Conservation (phyloP, 176 grass and related monocot species). For the Metroxylon sagu region DNA sequence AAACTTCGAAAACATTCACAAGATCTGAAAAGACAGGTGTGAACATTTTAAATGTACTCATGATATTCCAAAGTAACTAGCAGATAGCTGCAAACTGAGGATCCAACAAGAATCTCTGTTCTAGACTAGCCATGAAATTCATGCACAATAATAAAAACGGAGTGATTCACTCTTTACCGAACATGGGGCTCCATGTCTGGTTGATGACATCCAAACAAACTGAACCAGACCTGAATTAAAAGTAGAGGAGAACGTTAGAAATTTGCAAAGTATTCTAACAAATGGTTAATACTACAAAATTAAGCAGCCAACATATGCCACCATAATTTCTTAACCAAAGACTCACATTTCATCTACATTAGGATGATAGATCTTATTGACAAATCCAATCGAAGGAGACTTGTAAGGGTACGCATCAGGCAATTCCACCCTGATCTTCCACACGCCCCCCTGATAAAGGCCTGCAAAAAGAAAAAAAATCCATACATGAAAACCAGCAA, state of each 20-base stretch:
- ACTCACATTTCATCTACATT: slow-evolving; percentile 98
- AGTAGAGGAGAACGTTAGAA: no score
- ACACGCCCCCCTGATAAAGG: slow-evolving; percentile 91
- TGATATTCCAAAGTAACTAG: no score
- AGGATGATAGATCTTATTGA: slow-evolving; percentile 95
- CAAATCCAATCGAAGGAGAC: slow-evolving; percentile 84
- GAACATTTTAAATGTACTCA: background rate
- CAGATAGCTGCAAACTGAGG: no score
- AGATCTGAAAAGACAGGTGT: slow-evolving; percentile 42
- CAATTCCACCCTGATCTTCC: slow-evolving; percentile 91
- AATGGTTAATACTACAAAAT: no score
- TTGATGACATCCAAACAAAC: slow-evolving; percentile 99
- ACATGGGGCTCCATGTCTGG: slow-evolving; percentile 99
- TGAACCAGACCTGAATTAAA: slow-evolving; percentile 79
- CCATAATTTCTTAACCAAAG: background rate
- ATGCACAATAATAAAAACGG: background rate
- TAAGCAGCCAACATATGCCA: no score
- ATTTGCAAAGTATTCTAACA: no score
- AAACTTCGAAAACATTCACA: slow-evolving; percentile 93
- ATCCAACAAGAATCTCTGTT: no score
- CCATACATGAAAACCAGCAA: no score
- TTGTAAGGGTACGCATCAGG: slow-evolving; percentile 96
- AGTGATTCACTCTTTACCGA: slow-evolving; percentile 39
- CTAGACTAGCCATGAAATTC: background rate
- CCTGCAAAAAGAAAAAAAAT: slow-evolving; percentile 29